phyloP scores from a whole-genome alignment of 2,329 filamentous ascomycete species.

The Coniochaeta hoffmannii region DNA sequence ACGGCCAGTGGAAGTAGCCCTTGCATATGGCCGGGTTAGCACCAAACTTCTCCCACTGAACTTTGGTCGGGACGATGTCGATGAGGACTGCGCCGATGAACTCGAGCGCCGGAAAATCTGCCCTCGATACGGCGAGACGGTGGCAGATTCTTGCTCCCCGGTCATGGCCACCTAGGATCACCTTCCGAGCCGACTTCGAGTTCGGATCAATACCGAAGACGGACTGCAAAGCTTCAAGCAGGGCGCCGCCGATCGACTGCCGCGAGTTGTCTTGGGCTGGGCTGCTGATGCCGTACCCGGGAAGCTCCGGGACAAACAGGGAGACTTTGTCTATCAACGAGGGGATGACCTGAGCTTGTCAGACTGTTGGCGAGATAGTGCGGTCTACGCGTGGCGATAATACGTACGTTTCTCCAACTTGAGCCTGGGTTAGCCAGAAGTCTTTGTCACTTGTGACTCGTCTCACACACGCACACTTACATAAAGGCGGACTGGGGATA shows the following conservation, averaged over 20 bases:
- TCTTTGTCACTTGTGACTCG: background rate
- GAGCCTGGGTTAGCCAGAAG: background rate
- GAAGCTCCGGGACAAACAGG: conserved; percentile 38
- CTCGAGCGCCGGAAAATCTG: conserved; percentile 20
- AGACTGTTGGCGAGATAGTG: background rate
- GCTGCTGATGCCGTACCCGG: conserved; percentile 36
- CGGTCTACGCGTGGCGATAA: background rate
- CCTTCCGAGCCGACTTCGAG: conserved; percentile 14
- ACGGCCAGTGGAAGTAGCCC: conserved; percentile 41
- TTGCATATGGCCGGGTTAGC: conserved; percentile 23
- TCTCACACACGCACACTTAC: conserved; percentile 3
- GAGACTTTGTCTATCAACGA: conserved; percentile 28
- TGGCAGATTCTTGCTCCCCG: conserved; percentile 41
- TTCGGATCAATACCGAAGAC: conserved; percentile 17
- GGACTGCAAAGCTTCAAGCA: conserved; percentile 29
- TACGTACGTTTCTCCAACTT: background rate
- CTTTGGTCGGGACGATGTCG: conserved; percentile 40
- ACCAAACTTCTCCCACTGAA: conserved; percentile 33
- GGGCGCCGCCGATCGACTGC: conserved; percentile 29
- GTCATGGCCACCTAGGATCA: conserved; percentile 42
- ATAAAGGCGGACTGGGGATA: conserved; percentile 32
- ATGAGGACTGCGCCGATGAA: conserved; percentile 32
- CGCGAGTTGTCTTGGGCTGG: conserved; percentile 27
- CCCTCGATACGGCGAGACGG: conserved; percentile 34
- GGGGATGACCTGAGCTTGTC: conserved; percentile 23